Percentiles rank a stretch among this genome's conserved stretches.
Evolutionary conservation across 305 asterid genomes (phyloP).

Genomic region (Solanum hybrid): DNA sequence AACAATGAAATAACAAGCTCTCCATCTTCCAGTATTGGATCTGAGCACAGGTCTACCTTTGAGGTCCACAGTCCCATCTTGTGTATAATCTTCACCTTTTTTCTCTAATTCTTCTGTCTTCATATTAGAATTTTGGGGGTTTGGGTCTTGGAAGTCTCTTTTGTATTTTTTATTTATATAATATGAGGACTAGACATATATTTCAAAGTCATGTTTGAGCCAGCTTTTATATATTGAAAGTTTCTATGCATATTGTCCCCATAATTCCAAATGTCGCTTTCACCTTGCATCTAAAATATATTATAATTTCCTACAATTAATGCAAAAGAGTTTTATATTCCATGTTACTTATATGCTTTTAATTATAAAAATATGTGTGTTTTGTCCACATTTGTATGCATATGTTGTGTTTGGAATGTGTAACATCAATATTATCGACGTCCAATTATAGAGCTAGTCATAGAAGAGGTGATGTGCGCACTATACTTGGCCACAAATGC

Average conservation of each 20-base stretch:
- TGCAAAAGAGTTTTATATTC: neutral
- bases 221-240: neutral
- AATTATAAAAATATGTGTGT: neutral
- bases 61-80: constrained; percentile 61
- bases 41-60: constrained; percentile 52
- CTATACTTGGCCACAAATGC: neutral
- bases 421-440: neutral
- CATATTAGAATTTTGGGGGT: neutral
- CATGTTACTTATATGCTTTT: neutral
- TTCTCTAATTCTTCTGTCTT: constrained; percentile 31
- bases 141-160: neutral
- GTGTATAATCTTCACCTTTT: constrained; percentile 43
- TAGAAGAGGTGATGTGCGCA: neutral
- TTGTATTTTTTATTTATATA: neutral
- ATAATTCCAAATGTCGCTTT: neutral
- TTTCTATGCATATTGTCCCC: neutral
- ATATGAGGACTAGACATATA: neutral
- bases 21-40: constrained; percentile 65
- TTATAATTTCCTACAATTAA: neutral
- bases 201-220: neutral
- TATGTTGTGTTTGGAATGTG: neutral
- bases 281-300: neutral
- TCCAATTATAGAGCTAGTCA: neutral
- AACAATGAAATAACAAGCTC: constrained; percentile 62
- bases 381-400: neutral